Percentiles rank a stretch among this genome's conserved stretches.
Conservation (phyloP, 352 stramenopile species). For the Blastocystis sp. region DNA sequence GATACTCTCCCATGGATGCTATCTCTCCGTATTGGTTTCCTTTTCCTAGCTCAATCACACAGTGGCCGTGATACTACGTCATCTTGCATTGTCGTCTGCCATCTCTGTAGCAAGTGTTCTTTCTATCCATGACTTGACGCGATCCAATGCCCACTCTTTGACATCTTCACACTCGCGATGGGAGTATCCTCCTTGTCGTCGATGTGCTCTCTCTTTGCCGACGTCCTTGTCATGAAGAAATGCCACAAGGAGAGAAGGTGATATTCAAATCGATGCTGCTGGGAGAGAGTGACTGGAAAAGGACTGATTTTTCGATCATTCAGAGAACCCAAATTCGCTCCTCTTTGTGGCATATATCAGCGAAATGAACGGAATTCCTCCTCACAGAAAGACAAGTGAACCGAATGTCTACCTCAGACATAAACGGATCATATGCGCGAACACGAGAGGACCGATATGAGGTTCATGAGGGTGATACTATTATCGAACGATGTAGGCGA, state of each 20-base stretch:
- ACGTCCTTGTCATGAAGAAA: conserved; percentile 9
- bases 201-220: conserved; percentile 6
- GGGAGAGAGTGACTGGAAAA: neutral
- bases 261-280: too few relatives aligned
- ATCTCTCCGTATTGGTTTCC: conserved; percentile 30
- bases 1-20: conserved; percentile 57
- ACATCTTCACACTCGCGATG: conserved; percentile 8
- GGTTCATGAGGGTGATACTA: conserved; percentile 61
- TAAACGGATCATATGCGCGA: conserved; percentile 28
- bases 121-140: neutral
- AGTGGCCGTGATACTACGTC: neutral
- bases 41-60: neutral
- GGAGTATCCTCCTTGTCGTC: neutral
- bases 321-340: neutral
- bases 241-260: too few relatives aligned
- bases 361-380: conserved; percentile 11
- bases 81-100: neutral
- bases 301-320: neutral
- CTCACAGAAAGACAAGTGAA: neutral
- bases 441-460: conserved; percentile 65
- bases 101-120: neutral
- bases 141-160: neutral
- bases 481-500: conserved; percentile 53
- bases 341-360: neutral
- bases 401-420: conserved; percentile 38